phyloP scores from a whole-genome alignment of 2,329 filamentous ascomycete genomes.

The Aureobasidium sp. region DNA sequence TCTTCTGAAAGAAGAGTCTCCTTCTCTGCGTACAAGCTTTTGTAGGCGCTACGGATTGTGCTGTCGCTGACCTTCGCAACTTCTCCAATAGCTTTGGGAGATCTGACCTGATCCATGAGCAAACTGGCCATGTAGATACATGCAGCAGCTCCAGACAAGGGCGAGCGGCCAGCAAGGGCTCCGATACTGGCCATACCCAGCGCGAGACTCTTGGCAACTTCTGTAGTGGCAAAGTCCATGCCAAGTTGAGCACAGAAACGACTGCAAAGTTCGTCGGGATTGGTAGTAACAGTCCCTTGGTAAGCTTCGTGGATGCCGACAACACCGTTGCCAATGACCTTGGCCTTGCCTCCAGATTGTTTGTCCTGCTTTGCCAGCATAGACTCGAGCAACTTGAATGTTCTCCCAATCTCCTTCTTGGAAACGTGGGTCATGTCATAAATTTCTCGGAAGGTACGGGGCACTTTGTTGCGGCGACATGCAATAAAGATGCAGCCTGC shows the following conservation, averaged over 20 bases:
- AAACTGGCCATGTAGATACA: constrained; percentile 96
- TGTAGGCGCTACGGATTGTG: constrained; percentile 94
- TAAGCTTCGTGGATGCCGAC: constrained; percentile 22
- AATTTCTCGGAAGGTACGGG: constrained; percentile 90
- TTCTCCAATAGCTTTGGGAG: constrained; percentile 77
- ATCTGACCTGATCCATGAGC: constrained; percentile 70
- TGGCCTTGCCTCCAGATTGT: constrained; percentile 38
- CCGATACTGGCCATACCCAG: constrained; percentile 69
- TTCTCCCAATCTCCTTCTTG: constrained; percentile 95
- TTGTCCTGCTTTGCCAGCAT: constrained; percentile 72
- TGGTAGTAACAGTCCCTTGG: constrained; percentile 22
- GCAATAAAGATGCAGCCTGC: constrained; percentile 97
- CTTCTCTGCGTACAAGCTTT: constrained; percentile 69
- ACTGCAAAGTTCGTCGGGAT: constrained; percentile 56
- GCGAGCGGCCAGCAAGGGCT: constrained; percentile 84
- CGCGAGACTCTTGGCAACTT: constrained; percentile 72
- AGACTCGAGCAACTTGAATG: constrained; percentile 87
- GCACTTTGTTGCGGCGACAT: constrained; percentile 79
- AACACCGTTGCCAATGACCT: constrained; percentile 33
- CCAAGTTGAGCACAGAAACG: constrained; percentile 84
- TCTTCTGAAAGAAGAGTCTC: constrained; percentile 68
- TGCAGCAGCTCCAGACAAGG: constrained; percentile 85
- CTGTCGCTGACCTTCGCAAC: constrained; percentile 91
- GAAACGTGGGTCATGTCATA: constrained; percentile 86
- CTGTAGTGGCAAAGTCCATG: constrained; percentile 67